A percentile compares a stretch with the other conserved stretches of the same genome.
Conservation (phyloP, 306 rosid species). For the Glycine latifolia region DNA sequence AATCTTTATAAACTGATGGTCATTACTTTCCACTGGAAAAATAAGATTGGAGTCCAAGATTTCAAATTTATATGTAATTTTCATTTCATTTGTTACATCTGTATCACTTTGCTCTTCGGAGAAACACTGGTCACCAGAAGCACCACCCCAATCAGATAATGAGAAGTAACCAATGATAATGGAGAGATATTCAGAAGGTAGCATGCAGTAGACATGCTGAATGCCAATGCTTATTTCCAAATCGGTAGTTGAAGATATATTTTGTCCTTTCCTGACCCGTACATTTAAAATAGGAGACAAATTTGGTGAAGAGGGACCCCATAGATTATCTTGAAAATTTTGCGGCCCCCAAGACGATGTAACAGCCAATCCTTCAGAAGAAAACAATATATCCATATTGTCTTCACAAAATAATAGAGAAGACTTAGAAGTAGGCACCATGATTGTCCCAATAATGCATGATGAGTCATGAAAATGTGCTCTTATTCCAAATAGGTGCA, state of each 20-base stretch:
- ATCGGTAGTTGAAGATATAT: slow-evolving; percentile 48
- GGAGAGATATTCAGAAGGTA: slow-evolving; percentile 89
- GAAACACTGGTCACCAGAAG: slow-evolving; percentile 51
- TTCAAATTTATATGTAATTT: slow-evolving; percentile 75
- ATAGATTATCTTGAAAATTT: slow-evolving; percentile 66
- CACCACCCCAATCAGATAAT: slow-evolving; percentile 77
- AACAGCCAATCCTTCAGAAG: slow-evolving; percentile 78
- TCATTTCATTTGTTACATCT: slow-evolving; percentile 51
- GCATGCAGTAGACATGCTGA: slow-evolving; percentile 89
- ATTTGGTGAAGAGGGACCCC: slow-evolving; percentile 79
- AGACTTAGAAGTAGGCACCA: slow-evolving; percentile 64
- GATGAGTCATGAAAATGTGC: slow-evolving; percentile 89
- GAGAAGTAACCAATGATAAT: slow-evolving; percentile 86
- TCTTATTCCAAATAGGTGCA: slow-evolving; percentile 62
- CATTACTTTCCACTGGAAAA: slow-evolving; percentile 73
- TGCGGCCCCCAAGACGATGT: slow-evolving; percentile 75
- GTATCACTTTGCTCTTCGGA: slow-evolving; percentile 46
- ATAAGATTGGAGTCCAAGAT: slow-evolving; percentile 79
- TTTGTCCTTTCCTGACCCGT: slow-evolving; percentile 63
- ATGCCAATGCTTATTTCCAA: slow-evolving; percentile 71
- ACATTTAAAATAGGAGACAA: slow-evolving; percentile 83
- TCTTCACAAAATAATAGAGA: slow-evolving; percentile 65
- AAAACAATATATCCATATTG: slow-evolving; percentile 66
- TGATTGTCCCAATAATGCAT: slow-evolving; percentile 73
- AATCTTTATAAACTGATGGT: slow-evolving; percentile 71